Percentiles rank a stretch among this genome's conserved stretches.
Evolutionary conservation across 2,329 filamentous ascomycete genomes (phyloP).

Genomic region (Microsporum ferrugineum): DNA sequence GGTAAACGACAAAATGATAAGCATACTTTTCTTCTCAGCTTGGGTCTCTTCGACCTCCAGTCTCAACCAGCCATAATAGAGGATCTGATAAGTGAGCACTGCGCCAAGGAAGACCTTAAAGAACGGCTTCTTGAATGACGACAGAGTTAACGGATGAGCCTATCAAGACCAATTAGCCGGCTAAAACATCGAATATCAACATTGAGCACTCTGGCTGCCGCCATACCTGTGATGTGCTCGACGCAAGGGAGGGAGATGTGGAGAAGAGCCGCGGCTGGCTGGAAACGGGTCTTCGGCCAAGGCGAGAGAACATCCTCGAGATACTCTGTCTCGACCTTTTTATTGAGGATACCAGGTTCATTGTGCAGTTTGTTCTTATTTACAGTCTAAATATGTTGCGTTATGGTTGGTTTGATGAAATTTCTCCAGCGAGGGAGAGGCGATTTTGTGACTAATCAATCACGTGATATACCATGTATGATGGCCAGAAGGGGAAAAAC

Average conservation of each 20-base stretch:
- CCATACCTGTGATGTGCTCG: background rate
- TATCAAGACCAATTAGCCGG: background rate
- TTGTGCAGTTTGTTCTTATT: background rate
- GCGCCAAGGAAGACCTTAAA: constrained; percentile 39
- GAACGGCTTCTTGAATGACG: constrained; percentile 33
- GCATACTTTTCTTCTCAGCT: constrained; percentile 30
- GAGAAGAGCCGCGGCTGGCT: background rate
- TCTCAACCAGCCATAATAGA: constrained; percentile 39
- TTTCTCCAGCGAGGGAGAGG: background rate
- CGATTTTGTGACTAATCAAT: background rate
- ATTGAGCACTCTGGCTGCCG: background rate
- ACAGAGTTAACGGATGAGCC: constrained; percentile 18
- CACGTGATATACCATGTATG: constrained; percentile 5
- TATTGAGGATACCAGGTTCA: background rate
- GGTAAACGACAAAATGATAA: background rate
- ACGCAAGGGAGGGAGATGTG: background rate
- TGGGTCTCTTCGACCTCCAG: constrained; percentile 37
- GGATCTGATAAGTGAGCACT: constrained; percentile 39
- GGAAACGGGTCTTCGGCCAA: background rate
- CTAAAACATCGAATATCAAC: background rate
- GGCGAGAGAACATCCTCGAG: background rate
- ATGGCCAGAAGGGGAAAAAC: constrained; percentile 5
- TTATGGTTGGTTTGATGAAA: background rate
- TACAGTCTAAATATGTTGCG: background rate
- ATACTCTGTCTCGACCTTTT: background rate